Evolutionary conservation across 2,329 filamentous ascomycete genomes (phyloP).

Genomic region (Colletotrichum chrysophilum): DNA sequence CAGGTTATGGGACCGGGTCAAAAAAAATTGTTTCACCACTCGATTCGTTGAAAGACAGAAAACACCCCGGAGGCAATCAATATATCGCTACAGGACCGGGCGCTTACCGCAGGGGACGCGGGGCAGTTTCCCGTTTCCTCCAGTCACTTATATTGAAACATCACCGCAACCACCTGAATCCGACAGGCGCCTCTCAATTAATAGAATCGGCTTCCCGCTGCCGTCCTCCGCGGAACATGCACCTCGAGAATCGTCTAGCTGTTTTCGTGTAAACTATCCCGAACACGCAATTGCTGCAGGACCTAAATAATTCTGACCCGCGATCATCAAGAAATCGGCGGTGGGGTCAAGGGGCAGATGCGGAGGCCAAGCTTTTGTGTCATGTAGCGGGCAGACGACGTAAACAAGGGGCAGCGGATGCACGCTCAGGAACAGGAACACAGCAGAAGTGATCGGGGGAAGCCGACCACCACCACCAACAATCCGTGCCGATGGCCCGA

Average conservation of each 20-base stretch:
- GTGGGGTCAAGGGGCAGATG: not conserved
- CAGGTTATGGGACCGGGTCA: not conserved
- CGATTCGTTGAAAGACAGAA: not conserved
- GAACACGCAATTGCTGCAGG: not conserved
- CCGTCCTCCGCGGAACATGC: not conserved
- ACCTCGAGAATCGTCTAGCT: fast-evolving
- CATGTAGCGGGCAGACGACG: not conserved
- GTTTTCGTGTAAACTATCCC: not conserved
- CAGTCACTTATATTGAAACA: not conserved
- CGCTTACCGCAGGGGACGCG: not conserved
- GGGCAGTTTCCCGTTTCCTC: not conserved
- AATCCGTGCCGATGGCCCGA: not conserved
- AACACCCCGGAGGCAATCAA: not conserved
- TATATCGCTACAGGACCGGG: not conserved
- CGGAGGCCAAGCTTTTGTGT: slow-evolving; percentile 15
- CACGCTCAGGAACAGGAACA: not conserved
- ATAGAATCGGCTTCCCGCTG: not conserved
- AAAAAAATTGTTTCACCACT: not conserved
- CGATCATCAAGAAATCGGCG: not conserved
- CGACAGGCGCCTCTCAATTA: not conserved
- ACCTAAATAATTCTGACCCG: no score
- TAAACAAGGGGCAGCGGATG: not conserved
- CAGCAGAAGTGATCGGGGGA: not conserved
- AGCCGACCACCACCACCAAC: not conserved
- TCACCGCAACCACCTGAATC: not conserved